Base-by-base conservation (phyloP, 192 early-diverging fungal genomes). In the Backusella macrospora region DNA sequence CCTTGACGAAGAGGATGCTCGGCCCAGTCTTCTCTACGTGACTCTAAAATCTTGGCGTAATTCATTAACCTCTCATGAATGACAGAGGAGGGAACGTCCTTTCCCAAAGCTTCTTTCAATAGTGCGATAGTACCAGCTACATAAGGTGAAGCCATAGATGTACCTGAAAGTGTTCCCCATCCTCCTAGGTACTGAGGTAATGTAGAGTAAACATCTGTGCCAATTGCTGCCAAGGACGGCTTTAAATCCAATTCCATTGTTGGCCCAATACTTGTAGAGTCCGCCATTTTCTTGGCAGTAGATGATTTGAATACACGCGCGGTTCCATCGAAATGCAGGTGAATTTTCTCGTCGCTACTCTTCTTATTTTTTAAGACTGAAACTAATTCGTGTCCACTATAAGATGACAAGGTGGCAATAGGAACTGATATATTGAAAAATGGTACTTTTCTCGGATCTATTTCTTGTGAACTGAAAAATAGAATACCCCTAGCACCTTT, bases 261-360 rank as follows among this genome's bases (percentile, higher is more conserved):
- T 0, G 92, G 86, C 3, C 96, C 96, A 78, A 86, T 86, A 29
- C 89, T 90, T 9, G 92, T 92, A 71, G 92, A 95, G 37, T 71
- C 62, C 15, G 94, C 94, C 6, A 95, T 79, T 40, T 84, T 89
- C 44, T 88, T 89, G 43, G 86, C 91, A 14, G 85, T 73, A 8
- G 85, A 76, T 68, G 85, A 82, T 14, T 65, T 65, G 39, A 82
- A 74, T 6, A 62, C 67, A 23, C 79, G 83, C 13, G 74, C 70
- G 7, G 82, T 77, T 66, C 82, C 72, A 23, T 86, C 85, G 29
- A 89, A 87, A 14, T 74, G 71, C 14, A 90, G 72, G 1, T 79
- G 79, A 48, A 84, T 81, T 5, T 47, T 67, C 16, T 81, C 81
- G 0, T 42, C 73, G 1, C 8, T 66, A 6, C 45, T 62, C 40